A percentile compares a stretch with the other conserved stretches of the same genome.
Evolutionary conservation across 495 filamentous ascomycete genomes (phyloP).

Genomic region (Penicillium coffeae): DNA sequence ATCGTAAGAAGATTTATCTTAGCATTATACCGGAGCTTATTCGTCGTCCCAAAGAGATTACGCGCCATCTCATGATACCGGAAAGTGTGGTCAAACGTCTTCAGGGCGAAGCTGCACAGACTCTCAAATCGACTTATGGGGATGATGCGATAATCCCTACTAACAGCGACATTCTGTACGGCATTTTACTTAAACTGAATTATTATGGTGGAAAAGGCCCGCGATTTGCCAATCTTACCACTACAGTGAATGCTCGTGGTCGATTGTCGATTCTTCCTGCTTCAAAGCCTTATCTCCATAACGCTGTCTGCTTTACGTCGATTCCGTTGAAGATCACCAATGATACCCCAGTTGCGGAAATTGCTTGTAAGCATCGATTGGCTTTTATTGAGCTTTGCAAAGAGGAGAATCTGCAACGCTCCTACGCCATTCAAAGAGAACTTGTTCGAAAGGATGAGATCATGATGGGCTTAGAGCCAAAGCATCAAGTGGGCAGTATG

Average conservation of each 20-base stretch:
- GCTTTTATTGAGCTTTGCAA: neutral
- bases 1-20: neutral
- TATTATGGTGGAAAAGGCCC: neutral
- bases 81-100: neutral
- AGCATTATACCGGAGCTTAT: neutral
- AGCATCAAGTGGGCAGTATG: too few relatives aligned
- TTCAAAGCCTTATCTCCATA: neutral
- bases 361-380: neutral
- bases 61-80: neutral
- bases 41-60: neutral
- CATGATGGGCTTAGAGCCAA: neutral
- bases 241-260: neutral
- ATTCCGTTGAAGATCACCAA: neutral
- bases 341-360: neutral
- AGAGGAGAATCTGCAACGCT: neutral
- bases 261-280: neutral
- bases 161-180: neutral
- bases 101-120: neutral
- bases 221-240: neutral
- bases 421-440: neutral
- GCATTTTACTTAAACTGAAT: neutral
- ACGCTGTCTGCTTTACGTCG: neutral
- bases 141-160: neutral
- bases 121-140: neutral
- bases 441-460: neutral